These are phyloP conservation scores for Coriaria nepalensis DNA, from an alignment of 306 rosid species.

Conservation along the genomic window DNA sequence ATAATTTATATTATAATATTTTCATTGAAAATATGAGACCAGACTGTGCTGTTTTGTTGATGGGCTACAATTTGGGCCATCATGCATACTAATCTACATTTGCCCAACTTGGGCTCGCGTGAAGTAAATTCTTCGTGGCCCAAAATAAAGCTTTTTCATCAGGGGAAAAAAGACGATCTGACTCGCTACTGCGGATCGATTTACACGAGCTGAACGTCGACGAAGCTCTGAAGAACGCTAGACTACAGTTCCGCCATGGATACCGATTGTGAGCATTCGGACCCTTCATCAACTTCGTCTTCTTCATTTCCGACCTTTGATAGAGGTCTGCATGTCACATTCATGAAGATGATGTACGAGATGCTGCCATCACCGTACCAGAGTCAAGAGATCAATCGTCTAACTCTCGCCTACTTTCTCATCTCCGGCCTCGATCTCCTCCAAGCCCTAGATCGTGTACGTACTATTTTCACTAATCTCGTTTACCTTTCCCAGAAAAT, in stretches of 20 bases:
- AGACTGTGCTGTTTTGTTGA: no score
- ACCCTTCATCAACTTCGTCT: conserved; percentile 11
- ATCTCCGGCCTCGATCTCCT: conserved; percentile 75
- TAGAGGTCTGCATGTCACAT: conserved; percentile 44
- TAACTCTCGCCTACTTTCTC: conserved; percentile 85
- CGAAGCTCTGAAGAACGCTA: no score
- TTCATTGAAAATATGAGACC: no score
- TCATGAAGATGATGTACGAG: conserved; percentile 56
- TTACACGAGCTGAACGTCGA: no score
- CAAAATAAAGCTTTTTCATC: no score
- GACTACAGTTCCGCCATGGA: conserved; percentile 12
- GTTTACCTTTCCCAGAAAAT: not conserved
- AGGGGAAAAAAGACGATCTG: no score
- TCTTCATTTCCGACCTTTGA: conserved; percentile 22
- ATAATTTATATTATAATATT: no score
- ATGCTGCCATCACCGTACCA: conserved; percentile 52
- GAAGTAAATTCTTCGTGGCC: no score
- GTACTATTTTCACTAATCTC: not conserved
- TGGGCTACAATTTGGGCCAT: no score
- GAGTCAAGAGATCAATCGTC: conserved; percentile 68
- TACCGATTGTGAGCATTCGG: conserved; percentile 11
- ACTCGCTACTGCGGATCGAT: no score
- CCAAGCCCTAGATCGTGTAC: conserved; percentile 37
- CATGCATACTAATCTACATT: no score
- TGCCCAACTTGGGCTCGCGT: no score